Percentiles rank a stretch among this genome's conserved stretches.
phyloP scores from a whole-genome alignment of 495 filamentous ascomycete species.

The Parachaetomium inaequale region DNA sequence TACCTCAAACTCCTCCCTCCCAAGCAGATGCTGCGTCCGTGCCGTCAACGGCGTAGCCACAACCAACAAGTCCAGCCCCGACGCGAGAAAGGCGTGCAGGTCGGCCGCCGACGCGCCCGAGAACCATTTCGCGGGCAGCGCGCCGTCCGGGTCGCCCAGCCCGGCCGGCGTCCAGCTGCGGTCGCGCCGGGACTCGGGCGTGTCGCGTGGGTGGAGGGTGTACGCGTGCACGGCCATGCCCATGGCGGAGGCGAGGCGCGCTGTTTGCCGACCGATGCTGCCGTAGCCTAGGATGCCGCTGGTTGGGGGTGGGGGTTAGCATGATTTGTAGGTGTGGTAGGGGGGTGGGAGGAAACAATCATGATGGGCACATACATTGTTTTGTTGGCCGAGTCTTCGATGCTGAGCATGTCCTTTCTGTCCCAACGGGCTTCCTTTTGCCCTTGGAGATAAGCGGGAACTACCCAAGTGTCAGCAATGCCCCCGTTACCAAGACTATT shows the following conservation, averaged over 20 bases:
- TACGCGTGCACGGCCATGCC: slow-evolving; percentile 82
- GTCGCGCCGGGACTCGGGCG: slow-evolving; percentile 57
- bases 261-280: slow-evolving; percentile 76
- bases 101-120: slow-evolving; percentile 58
- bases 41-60: slow-evolving; percentile 71
- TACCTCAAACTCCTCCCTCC: slow-evolving; percentile 61
- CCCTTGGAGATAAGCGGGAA: slow-evolving; percentile 52
- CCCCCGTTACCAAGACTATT: neutral
- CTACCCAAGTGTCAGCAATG: slow-evolving; percentile 13
- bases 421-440: slow-evolving; percentile 55
- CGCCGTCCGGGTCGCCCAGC: slow-evolving; percentile 73
- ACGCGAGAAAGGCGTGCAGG: slow-evolving; percentile 62
- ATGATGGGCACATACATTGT: slow-evolving; percentile 40
- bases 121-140: slow-evolving; percentile 71
- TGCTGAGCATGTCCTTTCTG: slow-evolving; percentile 26
- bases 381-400: slow-evolving; percentile 45
- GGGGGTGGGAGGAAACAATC: neutral
- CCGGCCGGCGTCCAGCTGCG: slow-evolving; percentile 66
- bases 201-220: slow-evolving; percentile 65
- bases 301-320: neutral
- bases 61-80: slow-evolving; percentile 72
- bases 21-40: slow-evolving; percentile 62
- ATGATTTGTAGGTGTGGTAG: neutral
- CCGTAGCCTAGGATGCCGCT: slow-evolving; percentile 83
- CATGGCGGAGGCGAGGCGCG: slow-evolving; percentile 63